Percentiles rank a stretch among this genome's conserved stretches.
phyloP scores from a whole-genome alignment of 2,329 filamentous ascomycete species.

The Xylariaceae sp. region DNA sequence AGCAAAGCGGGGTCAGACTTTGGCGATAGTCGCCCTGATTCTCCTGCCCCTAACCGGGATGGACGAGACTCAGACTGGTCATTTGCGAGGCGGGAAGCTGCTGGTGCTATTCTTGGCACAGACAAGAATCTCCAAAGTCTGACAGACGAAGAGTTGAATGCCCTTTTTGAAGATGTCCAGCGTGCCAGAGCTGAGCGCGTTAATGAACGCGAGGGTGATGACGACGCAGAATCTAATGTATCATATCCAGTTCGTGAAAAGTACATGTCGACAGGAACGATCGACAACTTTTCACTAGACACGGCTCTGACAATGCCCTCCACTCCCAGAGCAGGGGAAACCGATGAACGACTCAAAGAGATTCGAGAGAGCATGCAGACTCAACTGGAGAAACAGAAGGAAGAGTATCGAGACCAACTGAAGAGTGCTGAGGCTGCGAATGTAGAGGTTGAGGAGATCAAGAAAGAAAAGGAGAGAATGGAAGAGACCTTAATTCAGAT shows the following conservation, averaged over 20 bases:
- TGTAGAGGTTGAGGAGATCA: slow-evolving; percentile 83
- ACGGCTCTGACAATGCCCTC: slow-evolving; percentile 94
- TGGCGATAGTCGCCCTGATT: slow-evolving; percentile 79
- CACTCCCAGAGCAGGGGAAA: slow-evolving; percentile 80
- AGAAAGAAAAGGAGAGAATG: slow-evolving; percentile 83
- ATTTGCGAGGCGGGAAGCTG: slow-evolving; percentile 91
- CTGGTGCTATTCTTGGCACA: slow-evolving; percentile 83
- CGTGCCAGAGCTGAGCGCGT: slow-evolving; percentile 80
- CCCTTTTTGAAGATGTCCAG: slow-evolving; percentile 92
- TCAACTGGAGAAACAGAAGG: slow-evolving; percentile 83
- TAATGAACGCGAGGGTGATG: slow-evolving; percentile 76
- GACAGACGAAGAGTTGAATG: slow-evolving; percentile 92
- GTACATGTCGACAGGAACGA: slow-evolving; percentile 90
- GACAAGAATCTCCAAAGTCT: slow-evolving; percentile 91
- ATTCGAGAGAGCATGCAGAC: slow-evolving; percentile 83
- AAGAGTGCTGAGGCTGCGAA: slow-evolving; percentile 76
- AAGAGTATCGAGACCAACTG: slow-evolving; percentile 79
- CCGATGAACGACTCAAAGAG: slow-evolving; percentile 76
- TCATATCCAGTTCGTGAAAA: slow-evolving; percentile 92
- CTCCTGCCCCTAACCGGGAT: slow-evolving; percentile 72
- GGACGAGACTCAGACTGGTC: slow-evolving; percentile 93
- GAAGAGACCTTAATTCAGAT: slow-evolving; percentile 78
- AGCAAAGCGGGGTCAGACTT: slow-evolving; percentile 82
- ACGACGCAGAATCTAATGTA: slow-evolving; percentile 87
- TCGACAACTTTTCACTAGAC: slow-evolving; percentile 96